Percentiles rank a stretch among this genome's conserved stretches.
Evolutionary conservation across 2,329 filamentous ascomycete genomes (phyloP).

Genomic region (Aspergillus ustus): DNA sequence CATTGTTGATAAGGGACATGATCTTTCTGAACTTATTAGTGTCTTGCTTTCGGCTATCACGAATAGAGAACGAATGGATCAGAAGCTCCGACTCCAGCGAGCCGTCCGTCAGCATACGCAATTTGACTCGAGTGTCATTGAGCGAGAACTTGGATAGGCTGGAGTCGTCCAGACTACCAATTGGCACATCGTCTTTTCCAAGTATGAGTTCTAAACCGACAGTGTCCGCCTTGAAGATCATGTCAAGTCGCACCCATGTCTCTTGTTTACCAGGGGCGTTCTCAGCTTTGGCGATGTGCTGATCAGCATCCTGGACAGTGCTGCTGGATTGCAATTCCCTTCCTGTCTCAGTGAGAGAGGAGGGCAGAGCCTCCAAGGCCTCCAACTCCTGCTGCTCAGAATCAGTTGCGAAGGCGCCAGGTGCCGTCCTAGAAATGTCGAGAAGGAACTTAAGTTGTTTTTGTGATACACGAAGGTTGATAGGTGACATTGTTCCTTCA

Average conservation of each 20-base stretch:
- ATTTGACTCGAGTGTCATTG: conserved; percentile 88
- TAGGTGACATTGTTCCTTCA: conserved; percentile 87
- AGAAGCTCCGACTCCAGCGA: conserved; percentile 91
- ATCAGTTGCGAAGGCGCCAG: conserved; percentile 81
- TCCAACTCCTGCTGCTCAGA: conserved; percentile 72
- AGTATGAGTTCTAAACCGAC: conserved; percentile 87
- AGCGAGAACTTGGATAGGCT: conserved; percentile 94
- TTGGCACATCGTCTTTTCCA: conserved; percentile 73
- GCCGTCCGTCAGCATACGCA: conserved; percentile 89
- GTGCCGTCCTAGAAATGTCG: conserved; percentile 84
- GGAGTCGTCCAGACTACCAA: conserved; percentile 76
- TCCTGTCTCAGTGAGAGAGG: conserved; percentile 56
- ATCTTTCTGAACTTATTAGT: conserved; percentile 97
- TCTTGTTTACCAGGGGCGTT: conserved; percentile 72
- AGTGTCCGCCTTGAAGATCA: conserved; percentile 86
- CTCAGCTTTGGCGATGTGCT: conserved; percentile 62
- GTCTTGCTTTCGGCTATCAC: conserved; percentile 85
- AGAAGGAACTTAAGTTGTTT: conserved; percentile 88
- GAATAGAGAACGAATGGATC: conserved; percentile 92
- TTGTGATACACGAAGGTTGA: conserved; percentile 87
- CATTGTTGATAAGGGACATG: conserved; percentile 95
- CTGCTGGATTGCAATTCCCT: conserved; percentile 55
- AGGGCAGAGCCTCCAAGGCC: conserved; percentile 73
- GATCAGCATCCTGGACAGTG: conserved; percentile 53
- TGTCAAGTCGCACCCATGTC: conserved; percentile 90